phyloP scores from a whole-genome alignment of 2,329 filamentous ascomycete species.

The Dactylellina sp. region DNA sequence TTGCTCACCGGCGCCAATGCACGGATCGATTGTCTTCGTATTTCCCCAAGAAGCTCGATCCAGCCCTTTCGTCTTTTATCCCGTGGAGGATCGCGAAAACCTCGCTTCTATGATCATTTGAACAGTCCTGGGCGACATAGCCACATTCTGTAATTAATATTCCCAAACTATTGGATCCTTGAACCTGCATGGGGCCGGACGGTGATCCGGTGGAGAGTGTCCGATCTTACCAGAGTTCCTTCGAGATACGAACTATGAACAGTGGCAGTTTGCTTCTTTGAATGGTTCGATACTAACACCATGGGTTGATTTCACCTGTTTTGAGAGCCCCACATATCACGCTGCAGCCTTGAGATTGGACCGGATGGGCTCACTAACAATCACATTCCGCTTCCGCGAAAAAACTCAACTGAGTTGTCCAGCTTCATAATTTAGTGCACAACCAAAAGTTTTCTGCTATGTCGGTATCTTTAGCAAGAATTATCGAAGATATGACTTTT shows the following conservation, averaged over 20 bases:
- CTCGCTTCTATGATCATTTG: background rate
- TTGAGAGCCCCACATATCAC: conserved; percentile 51
- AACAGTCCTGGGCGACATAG: conserved; percentile 32
- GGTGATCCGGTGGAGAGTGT: conserved; percentile 48
- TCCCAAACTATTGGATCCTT: conserved; percentile 32
- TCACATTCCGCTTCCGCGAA: conserved; percentile 47
- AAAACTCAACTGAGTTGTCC: background rate
- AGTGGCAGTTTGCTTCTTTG: conserved; percentile 1
- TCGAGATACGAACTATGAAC: conserved; percentile 6
- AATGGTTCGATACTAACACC: no score
- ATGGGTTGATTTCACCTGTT: no score
- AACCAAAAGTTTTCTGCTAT: background rate
- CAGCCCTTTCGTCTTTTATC: background rate
- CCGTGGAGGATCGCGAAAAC: background rate
- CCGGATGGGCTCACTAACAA: conserved; percentile 30
- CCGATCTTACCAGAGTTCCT: conserved; percentile 45
- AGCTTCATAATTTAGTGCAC: background rate
- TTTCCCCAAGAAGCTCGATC: conserved; percentile 7
- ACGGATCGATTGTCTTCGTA: conserved; percentile 8
- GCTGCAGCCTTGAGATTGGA: conserved; percentile 18
- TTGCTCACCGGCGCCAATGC: conserved; percentile 45
- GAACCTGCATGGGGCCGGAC: conserved; percentile 15
- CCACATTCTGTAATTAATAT: conserved; percentile 8
- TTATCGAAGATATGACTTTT: no score
- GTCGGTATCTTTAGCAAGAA: background rate